phyloP scores from a whole-genome alignment of 1,284 basidiomycete genomes.

The Pisolithus thermaeus region DNA sequence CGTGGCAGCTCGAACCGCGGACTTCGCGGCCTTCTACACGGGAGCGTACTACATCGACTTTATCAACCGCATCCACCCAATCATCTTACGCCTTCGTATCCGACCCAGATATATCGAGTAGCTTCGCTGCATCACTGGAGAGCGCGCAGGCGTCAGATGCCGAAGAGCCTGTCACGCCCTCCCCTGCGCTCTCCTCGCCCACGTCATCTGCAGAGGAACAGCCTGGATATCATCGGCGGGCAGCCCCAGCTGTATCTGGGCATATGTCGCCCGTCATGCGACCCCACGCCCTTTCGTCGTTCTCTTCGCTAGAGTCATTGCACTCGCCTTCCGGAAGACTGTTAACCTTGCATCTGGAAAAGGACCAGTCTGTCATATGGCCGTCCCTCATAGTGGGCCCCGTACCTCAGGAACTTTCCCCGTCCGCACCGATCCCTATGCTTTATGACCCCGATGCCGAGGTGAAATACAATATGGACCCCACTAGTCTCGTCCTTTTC shows the following conservation, averaged over 20 bases:
- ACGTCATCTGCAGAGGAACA: constrained; percentile 49
- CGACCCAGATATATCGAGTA: constrained; percentile 73
- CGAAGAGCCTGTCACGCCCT: constrained; percentile 50
- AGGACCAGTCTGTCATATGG: constrained; percentile 74
- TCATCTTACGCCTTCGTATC: constrained; percentile 76
- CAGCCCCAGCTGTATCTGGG: constrained; percentile 37
- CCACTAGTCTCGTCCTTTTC: constrained; percentile 66
- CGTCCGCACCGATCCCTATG: constrained; percentile 45
- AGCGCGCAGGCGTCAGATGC: constrained; percentile 63
- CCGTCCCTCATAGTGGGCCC: constrained; percentile 71
- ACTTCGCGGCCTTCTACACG: constrained; percentile 45
- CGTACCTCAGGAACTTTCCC: constrained; percentile 54
- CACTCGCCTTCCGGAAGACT: constrained; percentile 56
- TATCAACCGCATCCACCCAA: constrained; percentile 66
- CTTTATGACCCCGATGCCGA: constrained; percentile 46
- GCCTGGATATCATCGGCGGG: constrained; percentile 29
- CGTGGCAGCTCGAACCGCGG: constrained; percentile 74
- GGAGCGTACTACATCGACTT: constrained; percentile 66
- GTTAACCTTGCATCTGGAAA: constrained; percentile 70
- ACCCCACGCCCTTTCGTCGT: constrained; percentile 54
- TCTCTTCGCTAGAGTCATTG: constrained; percentile 68
- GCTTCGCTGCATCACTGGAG: constrained; percentile 72
- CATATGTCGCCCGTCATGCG: constrained; percentile 52
- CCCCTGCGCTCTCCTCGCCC: constrained; percentile 57
- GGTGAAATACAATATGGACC: constrained; percentile 72